Evolutionary conservation across 257 asterid species (phyloP), one percentile per base, ranked within the genome.

Genomic region (Plectranthus barbatus): DNA sequence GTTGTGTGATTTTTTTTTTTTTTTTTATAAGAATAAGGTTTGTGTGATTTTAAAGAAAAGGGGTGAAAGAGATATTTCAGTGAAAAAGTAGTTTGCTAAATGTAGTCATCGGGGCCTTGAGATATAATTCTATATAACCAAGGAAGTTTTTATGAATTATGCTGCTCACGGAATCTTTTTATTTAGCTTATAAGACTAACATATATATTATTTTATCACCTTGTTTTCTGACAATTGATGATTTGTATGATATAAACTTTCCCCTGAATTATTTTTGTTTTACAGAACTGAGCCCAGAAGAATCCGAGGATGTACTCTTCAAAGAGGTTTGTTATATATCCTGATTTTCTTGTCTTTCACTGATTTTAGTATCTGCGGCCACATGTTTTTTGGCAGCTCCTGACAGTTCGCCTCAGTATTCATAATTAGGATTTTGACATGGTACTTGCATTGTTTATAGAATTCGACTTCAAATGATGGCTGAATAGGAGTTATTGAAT

Each of bases 231-330:
- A 20, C 24, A 33, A 45, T 51, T 51, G 64, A 12, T 55, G 45
- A 19, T 53, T 45, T 34, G 60, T 26, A 24, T 17, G 40, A 2
- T 37, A 17, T 36, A 17, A 47, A 21, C 41, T 52, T 24, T 34
- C 31, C 47, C 31, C 48, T 41, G 39, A 24, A 7, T 65, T 68
- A 15, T 21, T 69, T 13, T 62, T 73, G 47, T 65, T 64, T 55
- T 64, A 70, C 90, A 91, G 98, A 88, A 67, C 86, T 91, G 69
- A 79, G 98, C 84, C 87, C 96, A 6, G 96, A 88, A 77, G 98
- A 91, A 80, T 84, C 96, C 40, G 96, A 91, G 74, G 98, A 91
- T 76, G 95, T 88, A 70, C 96, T 91, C 60, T 91, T 91, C 84
- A 88, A 91, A 80, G 98, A 91, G 96, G 98, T 88, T 45, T 24